phyloP scores from a whole-genome alignment of 2,329 filamentous ascomycete genomes.

The Aspergillus brunneoviolaceus region DNA sequence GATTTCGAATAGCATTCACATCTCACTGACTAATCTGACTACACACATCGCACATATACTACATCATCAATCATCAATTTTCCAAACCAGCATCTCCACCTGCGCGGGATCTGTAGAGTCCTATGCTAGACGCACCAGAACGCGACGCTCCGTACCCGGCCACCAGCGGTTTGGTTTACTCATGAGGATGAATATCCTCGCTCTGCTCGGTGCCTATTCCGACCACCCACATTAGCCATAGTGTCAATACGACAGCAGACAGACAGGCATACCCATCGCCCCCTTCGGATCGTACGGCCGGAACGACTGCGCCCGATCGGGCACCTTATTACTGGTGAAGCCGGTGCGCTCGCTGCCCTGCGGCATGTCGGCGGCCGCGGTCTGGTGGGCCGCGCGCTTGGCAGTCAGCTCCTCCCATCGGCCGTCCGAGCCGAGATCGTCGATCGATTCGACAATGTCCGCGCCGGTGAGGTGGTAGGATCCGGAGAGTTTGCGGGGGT shows the following conservation, averaged over 20 bases:
- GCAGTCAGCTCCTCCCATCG: neutral
- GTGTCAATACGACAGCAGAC: too few species aligned
- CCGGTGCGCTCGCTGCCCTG: neutral
- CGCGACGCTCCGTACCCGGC: too few species aligned
- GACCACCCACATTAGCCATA: neutral
- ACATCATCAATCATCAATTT: neutral
- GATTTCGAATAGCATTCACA: neutral
- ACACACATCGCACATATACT: neutral
- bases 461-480: constrained; percentile 3
- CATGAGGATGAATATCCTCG: constrained; percentile 1
- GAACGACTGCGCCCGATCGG: neutral
- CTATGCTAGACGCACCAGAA: too few species aligned
- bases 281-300: neutral
- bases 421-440: neutral
- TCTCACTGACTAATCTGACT: neutral
- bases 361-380: neutral
- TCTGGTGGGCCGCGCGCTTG: neutral
- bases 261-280: neutral
- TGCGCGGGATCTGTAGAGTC: neutral
- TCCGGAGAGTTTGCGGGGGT: constrained; percentile 1
- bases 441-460: neutral
- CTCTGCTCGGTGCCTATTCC: neutral
- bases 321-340: neutral
- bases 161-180: neutral
- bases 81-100: neutral